These are phyloP conservation scores for Penicillium turbatum DNA, from an alignment of 495 filamentous ascomycete genomes.

Conservation along the genomic window DNA sequence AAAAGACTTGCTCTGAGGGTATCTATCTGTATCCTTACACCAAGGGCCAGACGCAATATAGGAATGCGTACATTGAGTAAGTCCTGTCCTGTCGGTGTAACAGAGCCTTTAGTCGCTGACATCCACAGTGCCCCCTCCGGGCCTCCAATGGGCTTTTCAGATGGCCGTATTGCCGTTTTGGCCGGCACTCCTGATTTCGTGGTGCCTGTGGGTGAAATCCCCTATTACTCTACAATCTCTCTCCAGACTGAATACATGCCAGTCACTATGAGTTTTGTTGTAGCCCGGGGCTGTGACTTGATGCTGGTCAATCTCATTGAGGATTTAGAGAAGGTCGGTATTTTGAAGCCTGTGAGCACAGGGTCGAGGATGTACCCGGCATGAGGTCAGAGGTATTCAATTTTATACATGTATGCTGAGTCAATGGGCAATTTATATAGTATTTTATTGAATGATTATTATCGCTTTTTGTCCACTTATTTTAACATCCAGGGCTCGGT, in stretches of 20 bases:
- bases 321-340: constrained; percentile 46
- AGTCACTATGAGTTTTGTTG: constrained; percentile 55
- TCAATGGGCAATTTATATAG: no score
- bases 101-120: not conserved
- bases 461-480: no score
- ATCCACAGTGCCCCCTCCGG: constrained; percentile 12
- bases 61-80: constrained; percentile 27
- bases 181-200: constrained; percentile 53
- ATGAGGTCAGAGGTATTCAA: not conserved
- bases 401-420: not conserved
- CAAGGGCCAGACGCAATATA: constrained; percentile 25
- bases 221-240: constrained; percentile 51
- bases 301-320: constrained; percentile 53
- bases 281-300: constrained; percentile 58
- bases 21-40: constrained; percentile 33
- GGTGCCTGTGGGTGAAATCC: constrained; percentile 53
- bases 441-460: no score
- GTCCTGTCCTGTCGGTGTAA: not conserved
- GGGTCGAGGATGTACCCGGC: constrained; percentile 33
- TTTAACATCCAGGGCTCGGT: no score
- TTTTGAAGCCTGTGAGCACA: constrained; percentile 42
- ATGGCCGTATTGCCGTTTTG: constrained; percentile 42
- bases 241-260: constrained; percentile 52
- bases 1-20: constrained; percentile 38
- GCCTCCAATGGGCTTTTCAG: constrained; percentile 42